Percentiles rank a stretch among this genome's conserved stretches.
These are phyloP conservation scores for Claviceps sp. DNA, from an alignment of 2,329 filamentous ascomycete species.

Conservation along the genomic window DNA sequence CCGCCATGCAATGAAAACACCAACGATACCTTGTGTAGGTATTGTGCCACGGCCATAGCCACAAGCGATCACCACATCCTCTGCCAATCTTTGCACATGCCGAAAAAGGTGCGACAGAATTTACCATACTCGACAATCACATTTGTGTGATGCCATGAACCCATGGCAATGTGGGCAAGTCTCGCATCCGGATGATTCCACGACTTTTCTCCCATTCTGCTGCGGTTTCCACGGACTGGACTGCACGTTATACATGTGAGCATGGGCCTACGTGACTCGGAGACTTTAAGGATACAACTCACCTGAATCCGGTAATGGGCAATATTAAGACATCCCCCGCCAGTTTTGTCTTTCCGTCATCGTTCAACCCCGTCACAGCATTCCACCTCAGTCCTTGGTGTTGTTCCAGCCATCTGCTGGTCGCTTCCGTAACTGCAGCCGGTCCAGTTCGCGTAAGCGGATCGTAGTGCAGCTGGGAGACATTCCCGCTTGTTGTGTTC, in stretches of 20 bases:
- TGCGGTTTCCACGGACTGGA: constrained; percentile 7
- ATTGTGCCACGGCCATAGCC: too few relatives aligned
- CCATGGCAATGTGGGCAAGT: constrained; percentile 9
- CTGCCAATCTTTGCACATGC: constrained; percentile 10
- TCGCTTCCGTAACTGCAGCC: constrained; percentile 12
- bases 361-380: constrained; percentile 9
- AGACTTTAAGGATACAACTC: not conserved
- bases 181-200: constrained; percentile 9
- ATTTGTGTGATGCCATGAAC: constrained; percentile 11
- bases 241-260: not conserved
- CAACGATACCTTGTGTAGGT: too few relatives aligned
- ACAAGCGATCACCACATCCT: constrained; percentile 6
- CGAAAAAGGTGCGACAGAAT: constrained; percentile 10
- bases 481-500: not conserved
- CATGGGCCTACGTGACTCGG: not conserved
- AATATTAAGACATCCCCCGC: constrained; percentile 10
- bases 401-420: constrained; percentile 9
- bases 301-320: constrained; percentile 13
- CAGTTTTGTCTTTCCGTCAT: constrained; percentile 10
- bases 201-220: constrained; percentile 12
- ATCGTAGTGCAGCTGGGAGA: constrained; percentile 5
- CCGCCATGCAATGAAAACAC: not conserved
- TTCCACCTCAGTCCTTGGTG: constrained; percentile 10
- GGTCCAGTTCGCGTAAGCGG: constrained; percentile 12
- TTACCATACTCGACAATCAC: constrained; percentile 10